Evolutionary conservation across 78 protist species (phyloP).

Genomic region (Dictyostelium brefeldianum): DNA sequence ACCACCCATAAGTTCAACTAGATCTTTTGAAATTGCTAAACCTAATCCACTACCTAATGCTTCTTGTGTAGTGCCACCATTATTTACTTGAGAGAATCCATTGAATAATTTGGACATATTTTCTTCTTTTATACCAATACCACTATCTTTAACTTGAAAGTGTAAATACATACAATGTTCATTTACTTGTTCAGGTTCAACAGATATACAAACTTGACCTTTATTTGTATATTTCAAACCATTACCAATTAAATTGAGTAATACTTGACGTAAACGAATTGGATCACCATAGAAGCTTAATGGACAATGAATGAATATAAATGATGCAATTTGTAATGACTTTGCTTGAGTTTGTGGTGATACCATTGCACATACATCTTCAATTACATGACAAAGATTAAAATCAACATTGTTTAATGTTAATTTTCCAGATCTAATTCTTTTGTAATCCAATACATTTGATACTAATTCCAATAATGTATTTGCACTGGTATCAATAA

Average conservation of each 20-base stretch:
- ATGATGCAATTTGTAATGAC: slow-evolving; percentile 35
- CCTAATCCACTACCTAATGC: slow-evolving; percentile 66
- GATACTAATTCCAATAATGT: background rate
- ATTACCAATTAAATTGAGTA: slow-evolving; percentile 57
- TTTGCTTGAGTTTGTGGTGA: slow-evolving; percentile 35
- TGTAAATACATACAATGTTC: background rate
- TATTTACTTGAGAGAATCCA: slow-evolving; percentile 35
- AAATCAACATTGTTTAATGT: slow-evolving; percentile 31
- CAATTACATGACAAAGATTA: slow-evolving; percentile 26
- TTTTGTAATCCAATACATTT: slow-evolving; percentile 24
- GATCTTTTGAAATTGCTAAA: slow-evolving; percentile 38
- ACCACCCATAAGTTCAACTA: slow-evolving; percentile 69
- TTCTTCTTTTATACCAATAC: slow-evolving; percentile 44
- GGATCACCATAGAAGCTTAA: slow-evolving; percentile 50
- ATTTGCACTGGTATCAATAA: slow-evolving; percentile 27
- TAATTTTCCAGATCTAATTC: slow-evolving; percentile 44
- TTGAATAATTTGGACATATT: slow-evolving; percentile 31
- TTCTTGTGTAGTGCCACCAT: slow-evolving; percentile 6
- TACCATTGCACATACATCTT: slow-evolving; percentile 65
- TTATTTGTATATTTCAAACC: slow-evolving; percentile 65
- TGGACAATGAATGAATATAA: slow-evolving; percentile 51
- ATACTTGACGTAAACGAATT: slow-evolving; percentile 44
- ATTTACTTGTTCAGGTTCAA: slow-evolving; percentile 25
- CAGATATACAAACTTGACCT: slow-evolving; percentile 51
- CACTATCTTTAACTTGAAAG: slow-evolving; percentile 55